Conservation (phyloP, 495 filamentous ascomycete genomes). For the Articulospora tetracladia region DNA sequence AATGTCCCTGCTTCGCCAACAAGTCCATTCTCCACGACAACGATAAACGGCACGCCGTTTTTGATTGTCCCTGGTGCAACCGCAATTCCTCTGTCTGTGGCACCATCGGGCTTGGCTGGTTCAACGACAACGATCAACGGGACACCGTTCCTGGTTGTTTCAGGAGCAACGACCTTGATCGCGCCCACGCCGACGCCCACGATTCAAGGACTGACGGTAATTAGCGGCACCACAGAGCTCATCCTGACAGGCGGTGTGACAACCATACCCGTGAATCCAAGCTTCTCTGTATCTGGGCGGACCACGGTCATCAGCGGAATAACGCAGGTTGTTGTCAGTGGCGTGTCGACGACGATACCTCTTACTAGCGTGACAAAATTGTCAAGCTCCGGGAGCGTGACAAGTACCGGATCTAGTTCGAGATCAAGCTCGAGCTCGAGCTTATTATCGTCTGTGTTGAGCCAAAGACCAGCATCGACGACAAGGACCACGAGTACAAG, state of each 20-base stretch:
- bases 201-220: conserved; percentile 11
- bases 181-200: background rate
- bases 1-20: conserved; percentile 10
- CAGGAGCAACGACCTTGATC: conserved; percentile 7
- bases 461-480: background rate
- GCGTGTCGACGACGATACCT: conserved; percentile 5
- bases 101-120: conserved; percentile 1
- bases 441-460: background rate
- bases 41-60: conserved; percentile 12
- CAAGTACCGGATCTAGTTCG: conserved; percentile 4
- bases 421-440: background rate
- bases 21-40: conserved; percentile 10
- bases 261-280: conserved; percentile 8
- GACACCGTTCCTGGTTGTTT: conserved; percentile 1
- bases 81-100: conserved; percentile 10
- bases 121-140: conserved; percentile 14
- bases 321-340: conserved; percentile 17
- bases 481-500: background rate
- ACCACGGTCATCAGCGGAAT: conserved; percentile 21
- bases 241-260: conserved; percentile 16
- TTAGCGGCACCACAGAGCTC: conserved; percentile 14
- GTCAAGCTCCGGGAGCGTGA: background rate
- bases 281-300: conserved; percentile 8
- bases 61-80: conserved; percentile 10
- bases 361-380: background rate